phyloP scores from a whole-genome alignment of 2,329 filamentous ascomycete genomes.

The Fusarium verrucosum region DNA sequence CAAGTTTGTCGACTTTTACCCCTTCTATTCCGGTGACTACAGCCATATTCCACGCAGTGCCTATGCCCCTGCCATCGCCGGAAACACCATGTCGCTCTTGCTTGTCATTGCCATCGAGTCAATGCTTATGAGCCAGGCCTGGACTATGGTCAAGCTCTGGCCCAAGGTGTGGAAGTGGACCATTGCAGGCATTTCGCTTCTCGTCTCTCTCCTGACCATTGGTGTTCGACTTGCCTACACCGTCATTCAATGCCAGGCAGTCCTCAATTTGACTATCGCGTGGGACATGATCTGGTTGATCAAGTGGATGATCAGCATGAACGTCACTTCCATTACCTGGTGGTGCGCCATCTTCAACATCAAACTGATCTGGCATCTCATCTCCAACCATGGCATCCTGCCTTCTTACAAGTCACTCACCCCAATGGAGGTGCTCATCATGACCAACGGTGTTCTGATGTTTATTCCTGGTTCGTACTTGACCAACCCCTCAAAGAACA shows the following conservation, averaged over 20 bases:
- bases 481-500: not conserved
- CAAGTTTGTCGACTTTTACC: slow-evolving; percentile 69
- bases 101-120: slow-evolving; percentile 57
- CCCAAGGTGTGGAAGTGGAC: slow-evolving; percentile 47
- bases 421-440: slow-evolving; percentile 64
- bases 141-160: slow-evolving; percentile 63
- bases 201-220: slow-evolving; percentile 48
- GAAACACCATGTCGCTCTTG: slow-evolving; percentile 55
- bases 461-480: slow-evolving; percentile 59
- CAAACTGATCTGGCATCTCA: slow-evolving; percentile 60
- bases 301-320: slow-evolving; percentile 51
- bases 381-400: slow-evolving; percentile 58
- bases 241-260: slow-evolving; percentile 50
- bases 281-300: slow-evolving; percentile 50
- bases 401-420: slow-evolving; percentile 54
- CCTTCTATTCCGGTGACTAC: slow-evolving; percentile 64
- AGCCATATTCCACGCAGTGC: slow-evolving; percentile 55
- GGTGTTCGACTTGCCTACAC: slow-evolving; percentile 49
- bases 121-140: slow-evolving; percentile 62
- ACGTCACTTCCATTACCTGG: slow-evolving; percentile 58
- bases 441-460: slow-evolving; percentile 67
- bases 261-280: slow-evolving; percentile 41
- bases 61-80: slow-evolving; percentile 51
- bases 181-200: slow-evolving; percentile 47
- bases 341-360: slow-evolving; percentile 66